A percentile compares a stretch with the other conserved stretches of the same genome.
phyloP scores from a whole-genome alignment of 2,329 filamentous ascomycete genomes.

The Neofusicoccum ribis region DNA sequence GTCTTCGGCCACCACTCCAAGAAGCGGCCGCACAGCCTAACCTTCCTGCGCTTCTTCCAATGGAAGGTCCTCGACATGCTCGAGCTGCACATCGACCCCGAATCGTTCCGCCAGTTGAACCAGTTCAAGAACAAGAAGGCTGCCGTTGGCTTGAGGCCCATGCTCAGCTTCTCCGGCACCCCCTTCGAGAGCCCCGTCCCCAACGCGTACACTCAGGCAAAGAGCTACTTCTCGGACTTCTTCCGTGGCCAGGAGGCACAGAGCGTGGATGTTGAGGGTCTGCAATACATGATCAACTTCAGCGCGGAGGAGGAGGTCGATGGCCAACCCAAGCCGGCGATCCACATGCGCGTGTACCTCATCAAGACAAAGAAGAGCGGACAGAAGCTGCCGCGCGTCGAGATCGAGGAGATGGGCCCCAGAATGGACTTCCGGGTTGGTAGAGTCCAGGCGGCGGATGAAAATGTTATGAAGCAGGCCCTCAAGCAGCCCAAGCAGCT shows the following conservation, averaged over 20 bases:
- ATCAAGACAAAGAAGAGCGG: conserved; percentile 84
- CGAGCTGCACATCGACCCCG: conserved; percentile 79
- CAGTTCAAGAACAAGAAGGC: conserved; percentile 69
- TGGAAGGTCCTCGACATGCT: conserved; percentile 93
- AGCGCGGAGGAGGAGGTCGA: conserved; percentile 63
- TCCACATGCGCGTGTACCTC: conserved; percentile 77
- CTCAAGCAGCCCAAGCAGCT: conserved; percentile 78
- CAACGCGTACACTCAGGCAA: conserved; percentile 80
- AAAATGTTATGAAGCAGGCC: conserved; percentile 80
- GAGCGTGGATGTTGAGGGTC: conserved; percentile 89
- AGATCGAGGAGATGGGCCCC: conserved; percentile 93
- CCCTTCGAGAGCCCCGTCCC: conserved; percentile 80
- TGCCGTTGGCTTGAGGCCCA: conserved; percentile 79
- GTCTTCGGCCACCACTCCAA: conserved; percentile 85
- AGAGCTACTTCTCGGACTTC: conserved; percentile 84
- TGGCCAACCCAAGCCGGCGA: conserved; percentile 44
- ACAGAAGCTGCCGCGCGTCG: conserved; percentile 83
- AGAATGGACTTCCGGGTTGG: conserved; percentile 89
- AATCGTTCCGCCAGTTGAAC: conserved; percentile 66
- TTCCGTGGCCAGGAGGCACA: conserved; percentile 80
- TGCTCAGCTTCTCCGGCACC: conserved; percentile 88
- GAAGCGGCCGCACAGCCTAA: conserved; percentile 92
- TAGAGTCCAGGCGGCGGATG: conserved; percentile 75
- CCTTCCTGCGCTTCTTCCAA: conserved; percentile 77
- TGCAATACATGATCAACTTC: conserved; percentile 87